phyloP scores from a whole-genome alignment of 805 yeast genomes.

The Metschnikowia lochheadii region DNA sequence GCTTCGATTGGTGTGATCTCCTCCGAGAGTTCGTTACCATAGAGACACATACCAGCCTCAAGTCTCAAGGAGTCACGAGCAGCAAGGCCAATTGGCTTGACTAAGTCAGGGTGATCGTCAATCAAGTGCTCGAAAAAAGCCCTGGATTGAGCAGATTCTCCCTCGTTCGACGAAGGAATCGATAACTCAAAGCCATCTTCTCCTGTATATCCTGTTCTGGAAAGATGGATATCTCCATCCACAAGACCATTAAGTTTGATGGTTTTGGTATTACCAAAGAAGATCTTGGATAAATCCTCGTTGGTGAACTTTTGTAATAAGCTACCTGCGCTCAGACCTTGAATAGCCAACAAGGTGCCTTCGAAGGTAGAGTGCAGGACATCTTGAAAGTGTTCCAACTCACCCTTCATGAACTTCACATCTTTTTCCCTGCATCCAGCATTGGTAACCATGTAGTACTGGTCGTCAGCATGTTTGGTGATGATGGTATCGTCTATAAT shows the following conservation, averaged over 20 bases:
- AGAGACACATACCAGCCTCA: conserved; percentile 98
- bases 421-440: conserved; percentile 93
- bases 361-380: conserved; percentile 48
- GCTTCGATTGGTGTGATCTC: conserved; percentile 83
- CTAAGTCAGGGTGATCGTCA: conserved; percentile 46
- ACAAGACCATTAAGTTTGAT: conserved; percentile 41
- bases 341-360: conserved; percentile 81
- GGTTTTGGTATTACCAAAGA: conserved; percentile 68
- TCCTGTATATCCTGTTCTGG: conserved; percentile 97
- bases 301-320: conserved; percentile 61
- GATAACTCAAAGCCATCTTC: conserved; percentile 97
- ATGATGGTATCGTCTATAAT: conserved; percentile 92
- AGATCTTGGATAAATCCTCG: conserved; percentile 53
- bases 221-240: conserved; percentile 59
- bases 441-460: conserved; percentile 86
- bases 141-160: conserved; percentile 42
- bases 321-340: conserved; percentile 83
- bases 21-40: conserved; percentile 88
- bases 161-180: conserved; percentile 48
- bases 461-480: conserved; percentile 73
- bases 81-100: conserved; percentile 92
- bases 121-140: conserved; percentile 61
- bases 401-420: conserved; percentile 53
- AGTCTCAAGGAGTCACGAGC: conserved; percentile 93
- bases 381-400: conserved; percentile 39